phyloP scores from a whole-genome alignment of 176 grass and related monocot species.

The Pharus latifolius region DNA sequence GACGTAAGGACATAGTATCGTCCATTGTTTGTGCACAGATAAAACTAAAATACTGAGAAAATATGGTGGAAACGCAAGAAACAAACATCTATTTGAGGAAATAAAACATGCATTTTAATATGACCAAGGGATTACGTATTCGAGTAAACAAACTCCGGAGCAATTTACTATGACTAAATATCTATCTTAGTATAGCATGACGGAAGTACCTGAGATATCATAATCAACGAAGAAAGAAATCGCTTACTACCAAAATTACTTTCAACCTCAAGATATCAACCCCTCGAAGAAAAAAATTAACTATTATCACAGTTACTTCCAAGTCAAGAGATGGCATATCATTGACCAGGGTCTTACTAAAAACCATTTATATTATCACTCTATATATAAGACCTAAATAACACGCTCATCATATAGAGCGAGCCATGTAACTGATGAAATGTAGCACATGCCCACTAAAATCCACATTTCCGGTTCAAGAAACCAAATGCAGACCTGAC shows the following conservation, averaged over 20 bases:
- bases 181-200: background rate
- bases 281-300: background rate
- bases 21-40: background rate
- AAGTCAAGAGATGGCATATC: background rate
- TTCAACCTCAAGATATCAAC: background rate
- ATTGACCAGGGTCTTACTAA: background rate
- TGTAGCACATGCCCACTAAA: background rate
- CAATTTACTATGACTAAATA: background rate
- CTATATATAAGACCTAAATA: background rate
- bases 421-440: background rate
- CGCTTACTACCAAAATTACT: background rate
- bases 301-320: background rate
- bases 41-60: background rate
- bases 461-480: background rate
- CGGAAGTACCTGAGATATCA: background rate
- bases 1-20: background rate
- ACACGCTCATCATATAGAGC: background rate
- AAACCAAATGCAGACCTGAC: background rate
- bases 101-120: conserved; percentile 12
- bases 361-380: background rate
- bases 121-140: background rate
- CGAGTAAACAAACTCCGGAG: background rate
- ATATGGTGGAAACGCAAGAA: background rate
- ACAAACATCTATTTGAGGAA: background rate
- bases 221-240: background rate